Conservation (phyloP, 768 basidiomycete genomes). For the Nidularia pulvinata region DNA sequence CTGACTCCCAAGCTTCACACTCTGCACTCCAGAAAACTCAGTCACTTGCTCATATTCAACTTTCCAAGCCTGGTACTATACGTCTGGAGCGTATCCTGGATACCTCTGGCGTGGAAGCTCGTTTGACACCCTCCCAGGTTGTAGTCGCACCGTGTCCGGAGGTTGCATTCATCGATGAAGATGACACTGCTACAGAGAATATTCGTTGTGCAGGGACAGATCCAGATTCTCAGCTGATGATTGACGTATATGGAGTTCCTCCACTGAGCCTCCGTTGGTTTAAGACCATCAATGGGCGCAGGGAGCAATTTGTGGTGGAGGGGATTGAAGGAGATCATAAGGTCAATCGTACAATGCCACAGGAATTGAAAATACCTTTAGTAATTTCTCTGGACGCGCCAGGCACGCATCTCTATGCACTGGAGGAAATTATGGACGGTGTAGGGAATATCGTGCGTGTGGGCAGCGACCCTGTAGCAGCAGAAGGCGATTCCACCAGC, state of each 20-base stretch:
- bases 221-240: constrained; percentile 50
- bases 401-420: constrained; percentile 69
- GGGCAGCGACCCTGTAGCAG: constrained; percentile 22
- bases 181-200: constrained; percentile 28
- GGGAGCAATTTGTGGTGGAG: constrained; percentile 78
- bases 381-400: constrained; percentile 59
- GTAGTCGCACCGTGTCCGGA: constrained; percentile 82
- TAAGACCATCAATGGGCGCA: constrained; percentile 62
- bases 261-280: constrained; percentile 80
- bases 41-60: constrained; percentile 66
- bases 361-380: constrained; percentile 68
- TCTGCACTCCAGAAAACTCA: constrained; percentile 73
- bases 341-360: constrained; percentile 35
- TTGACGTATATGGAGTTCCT: constrained; percentile 72
- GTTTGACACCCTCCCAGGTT: constrained; percentile 65
- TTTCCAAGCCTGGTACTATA: constrained; percentile 74
- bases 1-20: constrained; percentile 20
- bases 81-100: constrained; percentile 78
- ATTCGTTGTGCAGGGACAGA: constrained; percentile 74
- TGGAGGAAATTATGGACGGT: constrained; percentile 85
- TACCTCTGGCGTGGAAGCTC: constrained; percentile 67
- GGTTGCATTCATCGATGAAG: constrained; percentile 60
- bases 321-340: constrained; percentile 71
- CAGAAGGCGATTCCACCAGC: constrained; percentile 18
- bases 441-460: constrained; percentile 73